Evolutionary conservation across 352 stramenopile genomes (phyloP).

Genomic region (Pythium dissimile): DNA sequence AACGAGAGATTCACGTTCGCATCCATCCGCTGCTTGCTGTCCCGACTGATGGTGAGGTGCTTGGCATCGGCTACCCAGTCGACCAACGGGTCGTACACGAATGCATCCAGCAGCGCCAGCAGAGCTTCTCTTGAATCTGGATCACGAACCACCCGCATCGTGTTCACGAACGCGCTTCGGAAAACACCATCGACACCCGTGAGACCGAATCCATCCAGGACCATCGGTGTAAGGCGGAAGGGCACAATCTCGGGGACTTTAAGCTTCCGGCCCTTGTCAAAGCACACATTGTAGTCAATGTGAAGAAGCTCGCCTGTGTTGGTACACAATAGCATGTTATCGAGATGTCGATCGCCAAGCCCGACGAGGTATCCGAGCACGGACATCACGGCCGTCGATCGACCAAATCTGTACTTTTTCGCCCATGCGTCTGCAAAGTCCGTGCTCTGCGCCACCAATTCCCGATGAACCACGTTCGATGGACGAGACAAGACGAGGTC

Average conservation of each 20-base stretch:
- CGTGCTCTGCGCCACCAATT: conserved; percentile 46
- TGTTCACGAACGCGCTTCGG: conserved; percentile 66
- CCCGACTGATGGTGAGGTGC: conserved; percentile 5
- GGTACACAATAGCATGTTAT: conserved; percentile 88
- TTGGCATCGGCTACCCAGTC: conserved; percentile 50
- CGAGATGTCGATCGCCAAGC: conserved; percentile 88
- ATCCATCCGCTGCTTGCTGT: conserved; percentile 62
- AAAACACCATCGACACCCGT: conserved; percentile 77
- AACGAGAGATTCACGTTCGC: conserved; percentile 85
- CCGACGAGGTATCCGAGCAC: conserved; percentile 88
- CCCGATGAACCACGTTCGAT: conserved; percentile 60
- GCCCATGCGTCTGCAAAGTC: conserved; percentile 65
- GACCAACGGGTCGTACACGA: conserved; percentile 82
- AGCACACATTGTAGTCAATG: conserved; percentile 93
- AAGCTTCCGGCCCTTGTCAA: conserved; percentile 84
- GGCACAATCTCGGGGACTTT: conserved; percentile 90
- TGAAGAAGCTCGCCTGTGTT: conserved; percentile 84
- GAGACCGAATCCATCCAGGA: conserved; percentile 72
- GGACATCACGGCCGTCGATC: conserved; percentile 84
- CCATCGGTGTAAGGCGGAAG: conserved; percentile 85
- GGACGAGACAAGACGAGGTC: conserved; percentile 62
- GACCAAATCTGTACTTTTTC: conserved; percentile 56
- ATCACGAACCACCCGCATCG: conserved; percentile 64
- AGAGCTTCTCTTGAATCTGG: conserved; percentile 62
- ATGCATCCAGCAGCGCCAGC: conserved; percentile 75